Evolutionary conservation across 1,284 basidiomycete species (phyloP), one percentile per base, ranked within the genome.

Genomic region (Marasmius sp.): DNA sequence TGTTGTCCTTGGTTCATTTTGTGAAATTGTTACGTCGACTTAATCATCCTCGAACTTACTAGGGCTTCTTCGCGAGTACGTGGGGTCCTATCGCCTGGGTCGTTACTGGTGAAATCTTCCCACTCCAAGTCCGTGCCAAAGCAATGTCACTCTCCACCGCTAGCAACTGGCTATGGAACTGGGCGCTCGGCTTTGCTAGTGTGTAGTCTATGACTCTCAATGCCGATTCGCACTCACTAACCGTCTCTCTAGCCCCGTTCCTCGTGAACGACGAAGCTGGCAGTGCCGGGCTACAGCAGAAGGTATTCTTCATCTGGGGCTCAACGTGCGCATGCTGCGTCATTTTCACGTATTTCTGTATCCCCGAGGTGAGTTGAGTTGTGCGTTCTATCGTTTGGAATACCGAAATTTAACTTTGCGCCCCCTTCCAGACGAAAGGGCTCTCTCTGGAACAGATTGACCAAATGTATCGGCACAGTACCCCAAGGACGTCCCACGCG

Each of bases 231-330:
- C 68, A 74, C 64, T 66, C 54, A 11, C 52, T 20, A 60, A 14
- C 11, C 22, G n/a, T 39, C 70, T 6, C 81, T 78, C 70, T 77
- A 70, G 88, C 89, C 0, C 93, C 93, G 6, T 94, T 89, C 80
- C 82, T 95, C 65, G 93, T 94, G 68, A 81, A 88, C 73, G 62
- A 64, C 0, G 76, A 71, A 20, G 62, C 71, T 1, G 87, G 86
- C 43, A 79, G 81, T 54, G 87, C 86, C 16, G 85, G 87, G 69
- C 85, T 94, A 57, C 80, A 85, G 55, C 82, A 85, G 58, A 93
- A 92, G 75, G 93, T 96, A 69, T 96, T 95, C 87, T 96, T 94
- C 82, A 82, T 96, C 74, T 95, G 94, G 93, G 92, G 92, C 61
- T 80, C 86, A 57, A 88, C 86, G 18, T 92, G 89, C 74, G 72